phyloP scores from a whole-genome alignment of 208 protist genomes.

The Acanthamoeba lenticulata region DNA sequence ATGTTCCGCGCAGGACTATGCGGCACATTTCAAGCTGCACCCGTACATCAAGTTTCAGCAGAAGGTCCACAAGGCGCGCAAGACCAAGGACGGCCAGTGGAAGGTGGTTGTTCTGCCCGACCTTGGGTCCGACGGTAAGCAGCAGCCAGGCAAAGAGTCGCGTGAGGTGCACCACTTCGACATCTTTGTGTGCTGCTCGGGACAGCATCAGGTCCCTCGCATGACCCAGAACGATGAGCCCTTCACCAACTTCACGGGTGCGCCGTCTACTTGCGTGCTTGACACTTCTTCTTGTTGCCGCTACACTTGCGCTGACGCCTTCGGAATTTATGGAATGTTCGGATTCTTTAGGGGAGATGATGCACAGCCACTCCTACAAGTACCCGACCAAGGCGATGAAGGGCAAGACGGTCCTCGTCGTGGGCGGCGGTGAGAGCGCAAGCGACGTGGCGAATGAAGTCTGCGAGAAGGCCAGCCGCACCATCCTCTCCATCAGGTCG shows the following conservation, averaged over 20 bases:
- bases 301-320: neutral
- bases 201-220: slow-evolving; percentile 49
- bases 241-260: slow-evolving; percentile 11
- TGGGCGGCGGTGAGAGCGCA: slow-evolving; percentile 59
- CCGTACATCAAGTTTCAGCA: slow-evolving; percentile 58
- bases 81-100: slow-evolving; percentile 59
- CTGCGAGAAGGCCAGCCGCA: slow-evolving; percentile 27
- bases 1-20: neutral
- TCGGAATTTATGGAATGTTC: neutral
- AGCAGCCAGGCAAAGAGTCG: neutral
- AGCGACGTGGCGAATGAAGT: slow-evolving; percentile 58
- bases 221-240: slow-evolving; percentile 15
- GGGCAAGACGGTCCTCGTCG: slow-evolving; percentile 55
- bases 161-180: slow-evolving; percentile 42
- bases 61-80: slow-evolving; percentile 30
- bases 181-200: slow-evolving; percentile 51
- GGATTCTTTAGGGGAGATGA: slow-evolving; percentile 16
- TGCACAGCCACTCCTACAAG: slow-evolving; percentile 56
- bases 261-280: neutral
- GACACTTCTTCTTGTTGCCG: neutral
- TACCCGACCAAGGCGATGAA: slow-evolving; percentile 49
- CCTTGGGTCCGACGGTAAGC: neutral
- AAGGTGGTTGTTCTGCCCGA: slow-evolving; percentile 38
- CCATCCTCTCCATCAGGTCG: slow-evolving; percentile 55
- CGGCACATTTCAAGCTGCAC: slow-evolving; percentile 34